These are phyloP conservation scores for Globisporangium nunn DNA, from an alignment of 352 stramenopile genomes.

Conservation along the genomic window DNA sequence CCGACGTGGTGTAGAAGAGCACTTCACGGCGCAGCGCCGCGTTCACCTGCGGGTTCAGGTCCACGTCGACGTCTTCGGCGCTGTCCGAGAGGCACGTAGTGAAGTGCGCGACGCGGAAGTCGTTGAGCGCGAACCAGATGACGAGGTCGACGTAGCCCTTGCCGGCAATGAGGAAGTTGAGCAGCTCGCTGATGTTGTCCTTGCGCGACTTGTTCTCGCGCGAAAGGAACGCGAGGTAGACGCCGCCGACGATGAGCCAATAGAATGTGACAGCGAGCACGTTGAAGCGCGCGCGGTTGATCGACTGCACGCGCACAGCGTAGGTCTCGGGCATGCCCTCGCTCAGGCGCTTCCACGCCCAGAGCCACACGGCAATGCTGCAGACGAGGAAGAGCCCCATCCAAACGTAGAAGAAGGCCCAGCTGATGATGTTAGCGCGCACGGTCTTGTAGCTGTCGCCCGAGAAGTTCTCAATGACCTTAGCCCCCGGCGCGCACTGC, in stretches of 20 bases:
- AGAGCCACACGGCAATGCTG: constrained; percentile 79
- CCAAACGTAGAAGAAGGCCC: constrained; percentile 85
- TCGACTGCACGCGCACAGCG: constrained; percentile 76
- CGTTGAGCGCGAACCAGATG: constrained; percentile 86
- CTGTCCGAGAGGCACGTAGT: constrained; percentile 51
- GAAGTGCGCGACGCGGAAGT: constrained; percentile 77
- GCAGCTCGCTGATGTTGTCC: constrained; percentile 57
- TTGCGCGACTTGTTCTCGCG: constrained; percentile 36
- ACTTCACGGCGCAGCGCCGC: constrained; percentile 80
- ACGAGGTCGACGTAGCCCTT: constrained; percentile 87
- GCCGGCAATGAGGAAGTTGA: constrained; percentile 84
- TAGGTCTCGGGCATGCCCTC: constrained; percentile 87
- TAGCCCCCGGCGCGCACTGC: constrained; percentile 18
- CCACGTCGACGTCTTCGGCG: constrained; percentile 62
- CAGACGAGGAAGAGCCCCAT: constrained; percentile 79
- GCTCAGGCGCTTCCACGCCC: constrained; percentile 79
- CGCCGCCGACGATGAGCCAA: constrained; percentile 71
- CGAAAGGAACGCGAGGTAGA: constrained; percentile 79
- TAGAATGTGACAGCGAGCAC: constrained; percentile 86
- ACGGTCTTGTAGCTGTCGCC: constrained; percentile 57
- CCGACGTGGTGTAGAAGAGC: constrained; percentile 87
- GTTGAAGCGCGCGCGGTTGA: constrained; percentile 85
- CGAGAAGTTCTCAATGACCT: constrained; percentile 62
- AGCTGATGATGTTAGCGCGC: constrained; percentile 84
- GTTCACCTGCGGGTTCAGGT: constrained; percentile 87